Evolutionary conservation across 1,139 yeast species (phyloP), one percentile per base, ranked within the genome.

Genomic region (Saccharomyces hybrid): DNA sequence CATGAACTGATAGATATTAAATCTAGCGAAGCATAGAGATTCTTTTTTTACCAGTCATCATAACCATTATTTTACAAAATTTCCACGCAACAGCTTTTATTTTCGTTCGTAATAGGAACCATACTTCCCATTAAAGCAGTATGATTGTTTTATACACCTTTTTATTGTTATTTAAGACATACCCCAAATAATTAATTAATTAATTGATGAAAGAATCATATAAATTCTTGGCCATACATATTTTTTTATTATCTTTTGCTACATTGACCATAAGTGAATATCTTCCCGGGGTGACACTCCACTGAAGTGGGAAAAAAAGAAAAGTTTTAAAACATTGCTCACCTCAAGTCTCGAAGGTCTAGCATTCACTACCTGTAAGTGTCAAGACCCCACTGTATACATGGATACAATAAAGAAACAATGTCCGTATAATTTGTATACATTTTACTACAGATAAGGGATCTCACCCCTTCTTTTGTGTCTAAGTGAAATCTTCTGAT

Each of bases 1-100:
- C 63, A 57, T 58, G 53, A 47, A 32, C 4, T 5, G 28, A 16
- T 38, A 23, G 31, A 23, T 11, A 5, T 23, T 31, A 49, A n/a
- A 28, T 48, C n/a, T 34, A 28, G 16, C n/a, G 27, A 31, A 32
- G n/a, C 20, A 5, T 23, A 13, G 27, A 20, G 32, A 14, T 23
- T 16, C 9, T 38, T 20, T n/a, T 20, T 38, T 38, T 9, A 20
- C 44, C 38, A 16, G 8, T 38, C 44, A 38, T 38, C 25, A 38
- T 38, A 11, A 38, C 25, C 25, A 38, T 16, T 20, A 20, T 20
- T 4, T 32, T 27, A 46, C 26, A 20, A 38, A 38, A 16, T 38
- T 11, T 20, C 26, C 20, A 26, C 28, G 28, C 28, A 23, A 20
- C n/a, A 47, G 26, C 8, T 38, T 38, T 20, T 38, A 38, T 38